Evolutionary conservation across 306 rosid genomes (phyloP), one percentile per base, ranked within the genome.

Genomic region (Prinsepia uniflora): DNA sequence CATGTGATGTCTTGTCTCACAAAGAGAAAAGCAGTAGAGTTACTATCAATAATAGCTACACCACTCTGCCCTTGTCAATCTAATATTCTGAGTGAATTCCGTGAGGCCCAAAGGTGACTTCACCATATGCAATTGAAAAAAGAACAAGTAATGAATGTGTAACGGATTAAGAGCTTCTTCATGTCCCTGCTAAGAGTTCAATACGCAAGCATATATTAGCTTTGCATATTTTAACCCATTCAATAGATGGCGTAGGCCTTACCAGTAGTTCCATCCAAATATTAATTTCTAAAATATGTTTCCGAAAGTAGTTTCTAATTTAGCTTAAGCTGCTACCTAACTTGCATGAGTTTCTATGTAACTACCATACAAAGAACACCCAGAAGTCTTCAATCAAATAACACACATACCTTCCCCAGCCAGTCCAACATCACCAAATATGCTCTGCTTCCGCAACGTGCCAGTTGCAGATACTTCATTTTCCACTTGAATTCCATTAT

Each of bases 351-450:
- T 24, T 24, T 19, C 70, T 48, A 62, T 9, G 52, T 40, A 61
- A 20, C 24, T 36, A 57, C 12, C 39, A 48, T 24, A n/a, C 12
- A 14, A 18, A 63, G 17, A 36, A 77, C 65, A 20, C 62, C 54
- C 20, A 10, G 63, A 44, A 72, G 65, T 71, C 74, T 47, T 14
- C 34, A 58, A 5, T 60, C 76, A 52, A 53, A 56, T 18, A 72
- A 64, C 68, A 72, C n/a, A 63, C 87, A 81, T 65, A 94, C 97
- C 95, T 84, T 91, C 97, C 43, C 66, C 77, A 74, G 75, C 74
- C 48, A 44, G 22, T 42, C 86, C 90, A 46, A 22, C 69, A 56
- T 81, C 88, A 77, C 76, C 86, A 42, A 64, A 71, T 44, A 57
- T 64, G 45, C 79, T 81, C 79, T 79, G 84, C 80, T 84, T 85